phyloP scores from a whole-genome alignment of 2,329 filamentous ascomycete species.

The Graphium sp. region DNA sequence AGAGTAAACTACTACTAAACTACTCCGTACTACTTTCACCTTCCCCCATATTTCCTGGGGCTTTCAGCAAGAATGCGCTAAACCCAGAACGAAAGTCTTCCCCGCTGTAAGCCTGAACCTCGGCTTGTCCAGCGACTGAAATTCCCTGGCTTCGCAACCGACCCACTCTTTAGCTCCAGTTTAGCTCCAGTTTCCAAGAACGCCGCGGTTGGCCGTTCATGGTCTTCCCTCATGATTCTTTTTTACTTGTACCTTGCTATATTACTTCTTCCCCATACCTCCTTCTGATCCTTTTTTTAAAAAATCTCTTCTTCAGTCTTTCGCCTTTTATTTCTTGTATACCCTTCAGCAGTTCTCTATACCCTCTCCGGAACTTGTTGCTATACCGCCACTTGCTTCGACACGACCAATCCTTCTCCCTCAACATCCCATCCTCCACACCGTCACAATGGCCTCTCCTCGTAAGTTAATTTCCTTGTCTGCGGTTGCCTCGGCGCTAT shows the following conservation, averaged over 20 bases:
- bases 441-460: slow-evolving; percentile 54
- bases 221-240: slow-evolving; percentile 1
- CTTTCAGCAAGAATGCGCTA: too few relatives aligned
- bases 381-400: slow-evolving; percentile 10
- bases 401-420: slow-evolving; percentile 7
- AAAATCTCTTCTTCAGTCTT: not conserved
- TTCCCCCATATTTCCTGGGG: too few relatives aligned
- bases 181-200: too few relatives aligned
- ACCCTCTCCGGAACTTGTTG: slow-evolving; percentile 1
- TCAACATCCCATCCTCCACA: too few relatives aligned
- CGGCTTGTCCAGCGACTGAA: too few relatives aligned
- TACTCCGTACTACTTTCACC: too few relatives aligned
- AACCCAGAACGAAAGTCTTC: too few relatives aligned
- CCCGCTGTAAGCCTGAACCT: too few relatives aligned
- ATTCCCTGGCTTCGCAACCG: too few relatives aligned
- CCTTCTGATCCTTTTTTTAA: slow-evolving; percentile 3
- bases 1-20: too few relatives aligned
- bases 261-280: slow-evolving; percentile 4
- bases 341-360: slow-evolving; percentile 5
- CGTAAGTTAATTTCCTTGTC: slow-evolving; percentile 35
- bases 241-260: not conserved
- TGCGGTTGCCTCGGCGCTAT: not conserved
- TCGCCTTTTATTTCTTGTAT: slow-evolving; percentile 3
- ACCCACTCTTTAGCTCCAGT: too few relatives aligned
- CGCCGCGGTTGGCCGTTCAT: too few relatives aligned